Evolutionary conservation across 768 basidiomycete genomes (phyloP), one percentile per base, ranked within the genome.

Genomic region (Naganishia onofrii): DNA sequence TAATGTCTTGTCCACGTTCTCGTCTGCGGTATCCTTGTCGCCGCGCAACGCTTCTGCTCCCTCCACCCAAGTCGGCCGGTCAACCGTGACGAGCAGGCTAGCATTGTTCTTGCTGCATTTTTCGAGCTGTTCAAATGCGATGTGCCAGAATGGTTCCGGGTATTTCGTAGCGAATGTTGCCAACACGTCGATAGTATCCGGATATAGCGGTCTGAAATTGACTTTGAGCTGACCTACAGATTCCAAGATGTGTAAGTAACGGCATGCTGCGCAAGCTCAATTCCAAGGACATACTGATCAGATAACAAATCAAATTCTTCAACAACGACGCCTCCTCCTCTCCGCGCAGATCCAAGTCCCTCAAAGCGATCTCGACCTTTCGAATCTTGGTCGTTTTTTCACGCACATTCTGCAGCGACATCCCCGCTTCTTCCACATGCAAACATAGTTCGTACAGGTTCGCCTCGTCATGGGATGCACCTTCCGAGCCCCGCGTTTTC

Each of bases 121-220:
- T 69, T 84, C 82, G 44, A 93, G 74, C 74, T 93, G 88, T 3
- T 80, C 82, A 75, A 90, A 91, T 17, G 93, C 70, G 19, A 88
- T 75, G 8, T 76, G 72, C 94, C 94, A 96, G 1, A 91, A 86
- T 0, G 85, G 72, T 72, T 91, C 88, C 0, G 86, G 88, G 70
- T 88, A 89, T n/a, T 85, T 82, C 34, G 80, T 78, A 0, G 86
- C 84, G 17, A 87, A 71, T 1, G 80, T 76, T 0, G 86, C 84
- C 6, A 96, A 80, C 0, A 90, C 88, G 13, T 85, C 85, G 15
- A 88, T 85, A 4, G 93, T 87, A 21, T 93, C 89, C 3, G 87
- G 86, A 90, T 94, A 99, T 19, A 96, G 77, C 0, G 96, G 96
- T 32, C 91, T 86, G 54, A 98, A 82, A 78, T 93, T 95, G 71